Evolutionary conservation across 2,329 filamentous ascomycete genomes (phyloP).

Genomic region (Chalara sp.): DNA sequence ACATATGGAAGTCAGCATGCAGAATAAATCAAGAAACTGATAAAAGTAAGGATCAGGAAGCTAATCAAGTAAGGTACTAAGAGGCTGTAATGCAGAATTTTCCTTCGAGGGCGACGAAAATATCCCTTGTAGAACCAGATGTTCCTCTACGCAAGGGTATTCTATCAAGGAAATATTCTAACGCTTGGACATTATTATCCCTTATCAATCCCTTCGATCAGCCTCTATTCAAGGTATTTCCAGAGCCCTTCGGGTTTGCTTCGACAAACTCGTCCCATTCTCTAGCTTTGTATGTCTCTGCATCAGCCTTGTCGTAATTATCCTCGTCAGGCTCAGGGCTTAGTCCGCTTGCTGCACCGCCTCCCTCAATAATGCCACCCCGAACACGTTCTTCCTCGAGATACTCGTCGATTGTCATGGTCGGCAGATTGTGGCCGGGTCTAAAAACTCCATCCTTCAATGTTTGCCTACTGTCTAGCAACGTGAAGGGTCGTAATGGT

Average conservation of each 20-base stretch:
- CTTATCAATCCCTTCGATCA: slow-evolving; percentile 19
- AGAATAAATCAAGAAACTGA: no score
- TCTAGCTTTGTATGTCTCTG: slow-evolving; percentile 86
- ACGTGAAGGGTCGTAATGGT: slow-evolving; percentile 84
- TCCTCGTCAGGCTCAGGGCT: slow-evolving; percentile 79
- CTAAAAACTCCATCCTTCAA: slow-evolving; percentile 78
- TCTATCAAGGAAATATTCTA: no score
- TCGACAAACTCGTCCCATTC: slow-evolving; percentile 95
- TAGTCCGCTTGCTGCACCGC: slow-evolving; percentile 66
- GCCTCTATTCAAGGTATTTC: slow-evolving; percentile 78
- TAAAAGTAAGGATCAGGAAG: no score
- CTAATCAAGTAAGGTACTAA: no score
- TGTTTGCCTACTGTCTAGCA: slow-evolving; percentile 70
- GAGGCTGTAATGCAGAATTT: no score
- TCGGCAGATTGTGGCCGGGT: slow-evolving; percentile 86
- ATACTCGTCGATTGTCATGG: slow-evolving; percentile 98
- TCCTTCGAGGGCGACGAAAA: no score
- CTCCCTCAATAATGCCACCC: slow-evolving; percentile 87
- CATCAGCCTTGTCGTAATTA: slow-evolving; percentile 78
- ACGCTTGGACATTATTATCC: no score
- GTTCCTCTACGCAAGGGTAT: no score
- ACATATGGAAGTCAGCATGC: no score
- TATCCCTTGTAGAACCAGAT: no score
- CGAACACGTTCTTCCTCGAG: slow-evolving; percentile 80
- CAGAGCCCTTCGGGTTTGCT: slow-evolving; percentile 75